Conservation (phyloP, 1,284 basidiomycete species). For the Malassezia caprae region DNA sequence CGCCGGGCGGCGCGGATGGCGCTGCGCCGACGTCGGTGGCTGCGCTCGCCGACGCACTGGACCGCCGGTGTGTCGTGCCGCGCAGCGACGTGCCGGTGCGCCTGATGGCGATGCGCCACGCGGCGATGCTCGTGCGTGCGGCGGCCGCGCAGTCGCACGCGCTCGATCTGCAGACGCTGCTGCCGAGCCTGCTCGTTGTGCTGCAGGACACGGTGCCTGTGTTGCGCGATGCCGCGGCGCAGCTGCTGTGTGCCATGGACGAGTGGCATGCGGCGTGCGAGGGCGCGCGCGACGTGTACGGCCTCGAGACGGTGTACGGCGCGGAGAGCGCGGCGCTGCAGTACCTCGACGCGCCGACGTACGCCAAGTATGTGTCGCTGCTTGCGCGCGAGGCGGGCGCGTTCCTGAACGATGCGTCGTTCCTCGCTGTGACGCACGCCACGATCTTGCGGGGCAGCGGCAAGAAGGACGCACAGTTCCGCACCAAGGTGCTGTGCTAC, state of each 20-base stretch:
- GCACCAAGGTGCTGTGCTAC: conserved; percentile 65
- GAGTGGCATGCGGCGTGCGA: conserved; percentile 41
- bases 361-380: conserved; percentile 58
- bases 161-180: conserved; percentile 35
- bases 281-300: conserved; percentile 61
- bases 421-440: conserved; percentile 59
- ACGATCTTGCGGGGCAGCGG: conserved; percentile 54
- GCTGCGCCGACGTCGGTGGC: neutral
- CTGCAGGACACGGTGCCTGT: conserved; percentile 49
- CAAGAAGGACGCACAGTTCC: conserved; percentile 59
- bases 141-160: neutral
- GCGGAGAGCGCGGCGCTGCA: conserved; percentile 56
- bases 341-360: conserved; percentile 66
- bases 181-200: conserved; percentile 54
- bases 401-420: conserved; percentile 60
- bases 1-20: neutral
- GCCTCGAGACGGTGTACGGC: conserved; percentile 73
- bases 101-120: conserved; percentile 57
- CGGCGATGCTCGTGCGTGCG: neutral
- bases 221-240: conserved; percentile 64
- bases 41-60: conserved; percentile 17
- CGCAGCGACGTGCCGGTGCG: conserved; percentile 64
- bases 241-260: conserved; percentile 54
- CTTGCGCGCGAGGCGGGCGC: conserved; percentile 49
- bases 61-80: conserved; percentile 56